Evolutionary conservation across 768 basidiomycete species (phyloP).

Genomic region (Termitomyces sp.): DNA sequence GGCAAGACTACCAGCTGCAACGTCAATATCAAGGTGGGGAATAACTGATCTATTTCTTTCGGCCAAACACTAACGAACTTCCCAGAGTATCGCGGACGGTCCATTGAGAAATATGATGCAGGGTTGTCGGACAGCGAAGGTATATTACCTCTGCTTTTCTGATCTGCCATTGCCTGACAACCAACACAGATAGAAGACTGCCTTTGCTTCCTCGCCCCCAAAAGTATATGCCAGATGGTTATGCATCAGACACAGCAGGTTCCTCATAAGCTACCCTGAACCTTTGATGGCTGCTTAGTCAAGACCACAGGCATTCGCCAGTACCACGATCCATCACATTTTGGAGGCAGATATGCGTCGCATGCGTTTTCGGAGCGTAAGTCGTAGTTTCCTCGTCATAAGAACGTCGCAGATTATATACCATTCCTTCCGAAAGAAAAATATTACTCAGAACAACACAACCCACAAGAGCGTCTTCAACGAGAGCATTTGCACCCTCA

Average conservation of each 20-base stretch:
- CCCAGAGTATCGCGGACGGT: neutral
- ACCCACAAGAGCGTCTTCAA: neutral
- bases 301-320: neutral
- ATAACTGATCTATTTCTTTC: neutral
- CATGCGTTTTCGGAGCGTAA: neutral
- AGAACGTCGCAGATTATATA: neutral
- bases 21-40: neutral
- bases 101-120: neutral
- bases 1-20: neutral
- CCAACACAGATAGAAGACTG: neutral
- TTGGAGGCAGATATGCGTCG: neutral
- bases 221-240: constrained; percentile 1
- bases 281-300: neutral
- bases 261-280: neutral
- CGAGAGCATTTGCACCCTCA: neutral
- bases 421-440: neutral
- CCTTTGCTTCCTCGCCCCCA: neutral
- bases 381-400: neutral
- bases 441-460: neutral
- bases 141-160: neutral
- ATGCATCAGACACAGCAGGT: constrained; percentile 6
- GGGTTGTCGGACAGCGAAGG: neutral
- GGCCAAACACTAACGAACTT: neutral
- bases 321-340: neutral
- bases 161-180: neutral